Evolutionary conservation across 225 moss, liverwort and hornwort genomes (phyloP), one percentile per base, ranked within the genome.

Genomic region (Marchantia polymorpha): DNA sequence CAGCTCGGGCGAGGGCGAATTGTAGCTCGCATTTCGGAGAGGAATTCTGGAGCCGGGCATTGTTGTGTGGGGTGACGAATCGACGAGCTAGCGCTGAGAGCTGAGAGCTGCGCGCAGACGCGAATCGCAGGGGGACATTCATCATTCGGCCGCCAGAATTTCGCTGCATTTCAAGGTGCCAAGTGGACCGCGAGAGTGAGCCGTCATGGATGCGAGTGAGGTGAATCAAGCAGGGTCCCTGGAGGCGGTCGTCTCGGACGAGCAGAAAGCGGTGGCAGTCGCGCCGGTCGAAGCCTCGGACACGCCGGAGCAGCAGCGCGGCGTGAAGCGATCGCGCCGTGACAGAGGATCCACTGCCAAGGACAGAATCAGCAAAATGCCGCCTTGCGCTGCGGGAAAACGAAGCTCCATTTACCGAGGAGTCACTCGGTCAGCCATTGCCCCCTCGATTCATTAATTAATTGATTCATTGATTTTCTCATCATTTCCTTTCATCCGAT

Each of bases 351-450:
- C 95, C 0, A 93, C 95, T 15, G 95, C 95, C 76, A 95, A 95
- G 77, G 95, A 95, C 74, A 83, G 95, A 52, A 95, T 95, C 69
- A 95, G 95, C 81, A 95, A 93, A 84, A 95, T 95, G 91, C 95
- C 95, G 23, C 93, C 95, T 0, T 95, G 91, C 67, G 91, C 87
- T n/a, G 92, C 91, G 0, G 95, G 95, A 8, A 95, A 95, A 83
- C 82, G 95, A 56, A 93, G 95, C 83, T 95, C 95, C 25, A 95
- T 95, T 54, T 93, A 95, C 72, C 82, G 95, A 31, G 95, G 95
- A 12, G 95, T 95, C 12, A 95, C 95, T 48, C 87, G 87, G 82
- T 87, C 6, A 74, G 84, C 56, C 16, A 52, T 47, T 78, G 10
- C 30, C 19, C 76, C 59, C 56, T 23, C 47, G 58, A 74, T 29